A percentile compares a stretch with the other conserved stretches of the same genome.
phyloP scores from a whole-genome alignment of 1,139 yeast species.

The Sugiyamaella pinicola region DNA sequence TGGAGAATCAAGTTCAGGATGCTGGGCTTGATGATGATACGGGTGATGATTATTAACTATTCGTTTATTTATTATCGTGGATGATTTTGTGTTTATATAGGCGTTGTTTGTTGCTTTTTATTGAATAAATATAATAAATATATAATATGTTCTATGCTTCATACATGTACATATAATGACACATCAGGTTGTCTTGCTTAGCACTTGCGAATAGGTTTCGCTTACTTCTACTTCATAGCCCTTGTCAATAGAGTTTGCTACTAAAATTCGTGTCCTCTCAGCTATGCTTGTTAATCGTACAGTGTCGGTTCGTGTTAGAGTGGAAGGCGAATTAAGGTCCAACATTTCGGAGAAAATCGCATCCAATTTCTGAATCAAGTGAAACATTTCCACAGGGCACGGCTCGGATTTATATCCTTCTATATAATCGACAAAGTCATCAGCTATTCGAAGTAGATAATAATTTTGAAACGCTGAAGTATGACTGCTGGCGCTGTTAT shows the following conservation, averaged over 20 bases:
- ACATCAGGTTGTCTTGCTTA: neutral
- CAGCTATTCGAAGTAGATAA: slow-evolving; percentile 61
- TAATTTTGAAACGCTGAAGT: slow-evolving; percentile 50
- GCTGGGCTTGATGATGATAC: neutral
- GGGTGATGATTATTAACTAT: neutral
- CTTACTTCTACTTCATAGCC: slow-evolving; percentile 29
- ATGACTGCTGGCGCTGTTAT: slow-evolving; percentile 25
- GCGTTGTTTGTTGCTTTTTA: neutral
- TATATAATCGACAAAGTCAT: slow-evolving; percentile 62
- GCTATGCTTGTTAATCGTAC: slow-evolving; percentile 37
- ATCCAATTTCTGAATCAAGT: slow-evolving; percentile 33
- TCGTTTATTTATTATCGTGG: slow-evolving; percentile 1
- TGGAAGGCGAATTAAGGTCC: slow-evolving; percentile 12
- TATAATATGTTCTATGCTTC: neutral
- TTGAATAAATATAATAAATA: slow-evolving; percentile 1
- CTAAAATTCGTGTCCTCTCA: slow-evolving; percentile 36
- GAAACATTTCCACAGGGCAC: slow-evolving; percentile 24
- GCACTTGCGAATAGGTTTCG: slow-evolving; percentile 27
- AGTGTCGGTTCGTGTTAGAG: slow-evolving; percentile 32
- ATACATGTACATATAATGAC: neutral
- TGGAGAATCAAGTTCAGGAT: neutral
- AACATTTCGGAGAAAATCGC: slow-evolving; percentile 31
- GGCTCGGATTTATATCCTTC: slow-evolving; percentile 29
- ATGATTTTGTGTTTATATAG: slow-evolving; percentile 1
- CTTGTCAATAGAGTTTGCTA: slow-evolving; percentile 14